Percentiles rank a stretch among this genome's conserved stretches.
Conservation (phyloP, 163 green algal species). For the Chlamydomonas reinhardtii region DNA sequence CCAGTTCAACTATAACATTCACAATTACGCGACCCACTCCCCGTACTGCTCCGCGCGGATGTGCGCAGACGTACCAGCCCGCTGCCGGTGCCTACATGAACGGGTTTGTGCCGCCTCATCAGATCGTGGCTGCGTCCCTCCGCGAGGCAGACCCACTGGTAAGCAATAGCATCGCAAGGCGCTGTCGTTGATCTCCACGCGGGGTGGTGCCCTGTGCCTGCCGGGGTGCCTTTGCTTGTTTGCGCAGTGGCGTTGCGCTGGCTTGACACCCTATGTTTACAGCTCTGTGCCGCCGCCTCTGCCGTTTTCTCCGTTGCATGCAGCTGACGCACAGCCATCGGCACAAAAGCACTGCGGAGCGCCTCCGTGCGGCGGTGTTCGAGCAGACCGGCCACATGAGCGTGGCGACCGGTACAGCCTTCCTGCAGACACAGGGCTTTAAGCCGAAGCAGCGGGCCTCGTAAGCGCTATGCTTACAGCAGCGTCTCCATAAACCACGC, state of each 20-base stretch:
- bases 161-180: background rate
- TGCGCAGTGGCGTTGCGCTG: too few species aligned
- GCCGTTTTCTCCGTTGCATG: background rate
- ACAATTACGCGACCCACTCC: too few species aligned
- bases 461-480: too few species aligned
- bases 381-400: constrained; percentile 44
- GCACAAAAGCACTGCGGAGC: constrained; percentile 47
- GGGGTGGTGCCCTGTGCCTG: background rate
- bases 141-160: constrained; percentile 29
- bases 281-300: too few species aligned
- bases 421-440: constrained; percentile 17
- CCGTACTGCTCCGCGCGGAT: too few species aligned
- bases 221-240: background rate
- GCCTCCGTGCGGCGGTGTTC: constrained; percentile 48
- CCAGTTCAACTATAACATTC: too few species aligned
- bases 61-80: constrained; percentile 6
- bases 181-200: too few species aligned
- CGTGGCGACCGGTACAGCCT: constrained; percentile 4
- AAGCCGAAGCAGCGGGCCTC: too few species aligned
- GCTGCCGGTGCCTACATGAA: constrained; percentile 27
- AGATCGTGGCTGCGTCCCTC: constrained; percentile 6
- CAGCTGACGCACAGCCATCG: constrained; percentile 41
- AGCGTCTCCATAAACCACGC: too few species aligned
- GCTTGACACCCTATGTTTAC: background rate
- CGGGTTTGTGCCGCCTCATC: constrained; percentile 37